Percentiles rank a stretch among this genome's conserved stretches.
Conservation (phyloP, 208 protist genomes). For the Trypanosoma brucei region DNA sequence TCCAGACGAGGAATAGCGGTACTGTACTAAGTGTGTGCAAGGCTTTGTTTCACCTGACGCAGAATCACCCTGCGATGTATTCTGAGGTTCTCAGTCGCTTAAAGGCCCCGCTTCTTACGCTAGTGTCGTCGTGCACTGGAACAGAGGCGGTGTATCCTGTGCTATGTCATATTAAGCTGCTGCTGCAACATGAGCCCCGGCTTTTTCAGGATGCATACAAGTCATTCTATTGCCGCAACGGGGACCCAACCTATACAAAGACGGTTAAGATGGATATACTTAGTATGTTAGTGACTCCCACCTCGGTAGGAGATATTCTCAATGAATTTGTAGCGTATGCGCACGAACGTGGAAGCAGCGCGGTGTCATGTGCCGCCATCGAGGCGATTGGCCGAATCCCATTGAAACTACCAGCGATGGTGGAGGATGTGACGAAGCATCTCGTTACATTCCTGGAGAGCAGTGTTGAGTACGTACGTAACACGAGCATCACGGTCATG, state of each 20-base stretch:
- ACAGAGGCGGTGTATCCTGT: slow-evolving; percentile 63
- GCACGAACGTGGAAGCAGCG: slow-evolving; percentile 26
- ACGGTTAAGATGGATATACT: slow-evolving; percentile 84
- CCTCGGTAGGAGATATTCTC: slow-evolving; percentile 55
- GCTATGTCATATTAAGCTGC: slow-evolving; percentile 81
- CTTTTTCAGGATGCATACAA: slow-evolving; percentile 54
- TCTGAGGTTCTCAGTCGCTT: slow-evolving; percentile 72
- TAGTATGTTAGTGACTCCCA: slow-evolving; percentile 35
- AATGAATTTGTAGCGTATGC: slow-evolving; percentile 72
- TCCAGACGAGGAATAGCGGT: slow-evolving; percentile 83
- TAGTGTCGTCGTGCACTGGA: slow-evolving; percentile 49
- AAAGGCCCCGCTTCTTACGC: slow-evolving; percentile 71
- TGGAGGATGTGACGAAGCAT: slow-evolving; percentile 21
- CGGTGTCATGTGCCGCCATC: slow-evolving; percentile 24
- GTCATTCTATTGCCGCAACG: slow-evolving; percentile 67
- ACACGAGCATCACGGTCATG: slow-evolving; percentile 60
- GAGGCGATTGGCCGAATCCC: slow-evolving; percentile 33
- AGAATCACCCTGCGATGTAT: slow-evolving; percentile 73
- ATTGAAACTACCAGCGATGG: slow-evolving; percentile 22
- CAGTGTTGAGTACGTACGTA: slow-evolving; percentile 44
- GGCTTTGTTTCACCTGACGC: slow-evolving; percentile 86
- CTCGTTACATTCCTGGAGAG: slow-evolving; percentile 65
- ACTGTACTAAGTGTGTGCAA: slow-evolving; percentile 79
- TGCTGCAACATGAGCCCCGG: slow-evolving; percentile 49
- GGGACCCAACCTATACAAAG: slow-evolving; percentile 81